Evolutionary conservation across 2,329 filamentous ascomycete species (phyloP).

Genomic region (Sporothrix protearum): DNA sequence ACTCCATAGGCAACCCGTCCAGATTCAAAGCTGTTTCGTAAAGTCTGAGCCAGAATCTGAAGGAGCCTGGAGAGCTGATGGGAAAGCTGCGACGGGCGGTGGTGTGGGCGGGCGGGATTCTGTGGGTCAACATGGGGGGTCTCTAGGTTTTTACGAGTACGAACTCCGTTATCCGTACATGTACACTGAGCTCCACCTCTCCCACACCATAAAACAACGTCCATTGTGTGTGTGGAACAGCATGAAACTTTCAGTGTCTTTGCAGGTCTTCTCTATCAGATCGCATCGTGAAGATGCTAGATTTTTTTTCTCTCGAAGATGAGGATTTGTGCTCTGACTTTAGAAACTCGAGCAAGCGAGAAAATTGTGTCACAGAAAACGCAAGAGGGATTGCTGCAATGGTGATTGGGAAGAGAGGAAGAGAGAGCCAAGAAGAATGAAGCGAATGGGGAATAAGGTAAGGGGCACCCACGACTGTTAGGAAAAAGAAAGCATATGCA

Average conservation of each 20-base stretch:
- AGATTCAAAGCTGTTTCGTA: too few species aligned
- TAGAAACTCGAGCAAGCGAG: too few species aligned
- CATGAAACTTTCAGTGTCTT: neutral
- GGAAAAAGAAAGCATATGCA: conserved; percentile 5
- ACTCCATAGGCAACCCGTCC: neutral
- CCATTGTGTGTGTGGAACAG: neutral
- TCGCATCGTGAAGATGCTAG: neutral
- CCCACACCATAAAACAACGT: neutral
- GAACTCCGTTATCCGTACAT: neutral
- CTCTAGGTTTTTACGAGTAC: too few species aligned
- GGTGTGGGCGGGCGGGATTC: neutral
- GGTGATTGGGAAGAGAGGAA: neutral
- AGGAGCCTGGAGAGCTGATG: neutral
- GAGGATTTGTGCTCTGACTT: too few species aligned
- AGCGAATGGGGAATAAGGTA: neutral
- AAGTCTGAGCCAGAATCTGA: neutral
- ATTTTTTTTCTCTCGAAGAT: too few species aligned
- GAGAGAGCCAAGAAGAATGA: too few species aligned
- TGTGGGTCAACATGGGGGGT: neutral
- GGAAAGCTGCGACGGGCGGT: neutral
- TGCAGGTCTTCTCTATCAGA: neutral
- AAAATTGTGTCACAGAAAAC: neutral
- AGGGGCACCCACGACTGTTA: neutral
- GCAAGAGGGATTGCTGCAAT: neutral
- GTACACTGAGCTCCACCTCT: neutral